Evolutionary conservation across 78 protist genomes (phyloP).

Genomic region (Ministeria vibrans): DNA sequence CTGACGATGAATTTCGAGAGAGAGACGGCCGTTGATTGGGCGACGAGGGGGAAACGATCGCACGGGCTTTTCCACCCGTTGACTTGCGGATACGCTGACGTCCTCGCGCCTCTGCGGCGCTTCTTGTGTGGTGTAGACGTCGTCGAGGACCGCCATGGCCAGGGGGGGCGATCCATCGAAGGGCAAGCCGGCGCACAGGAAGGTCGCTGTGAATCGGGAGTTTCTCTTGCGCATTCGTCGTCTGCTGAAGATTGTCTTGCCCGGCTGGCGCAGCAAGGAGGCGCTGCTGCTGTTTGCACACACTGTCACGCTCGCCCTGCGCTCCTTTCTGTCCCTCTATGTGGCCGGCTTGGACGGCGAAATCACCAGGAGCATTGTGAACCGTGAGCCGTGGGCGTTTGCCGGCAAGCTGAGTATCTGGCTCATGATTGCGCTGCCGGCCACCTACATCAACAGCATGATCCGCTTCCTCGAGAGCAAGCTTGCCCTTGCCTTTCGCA

Average conservation of each 20-base stretch:
- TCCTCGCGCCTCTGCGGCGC: too few species aligned
- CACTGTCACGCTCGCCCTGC: slow-evolving; percentile 3
- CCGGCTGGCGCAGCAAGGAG: slow-evolving; percentile 3
- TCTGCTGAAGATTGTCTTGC: slow-evolving; percentile 8
- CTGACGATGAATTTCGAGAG: too few species aligned
- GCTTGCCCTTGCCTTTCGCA: slow-evolving; percentile 34
- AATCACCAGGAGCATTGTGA: neutral
- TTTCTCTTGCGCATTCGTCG: neutral
- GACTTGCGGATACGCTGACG: too few species aligned
- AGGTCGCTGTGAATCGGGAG: slow-evolving; percentile 8
- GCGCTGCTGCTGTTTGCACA: neutral
- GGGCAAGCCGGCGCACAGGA: too few species aligned
- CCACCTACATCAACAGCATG: slow-evolving; percentile 26
- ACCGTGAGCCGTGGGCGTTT: neutral
- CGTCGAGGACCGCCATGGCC: too few species aligned
- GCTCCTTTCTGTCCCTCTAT: slow-evolving; percentile 21
- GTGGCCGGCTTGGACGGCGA: slow-evolving; percentile 27
- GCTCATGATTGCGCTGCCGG: slow-evolving; percentile 28
- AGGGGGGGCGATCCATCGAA: too few species aligned
- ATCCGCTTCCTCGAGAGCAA: slow-evolving; percentile 24
- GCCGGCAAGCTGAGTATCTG: slow-evolving; percentile 14
- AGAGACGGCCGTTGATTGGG: too few species aligned
- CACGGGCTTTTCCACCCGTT: too few species aligned
- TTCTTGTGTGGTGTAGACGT: too few species aligned
- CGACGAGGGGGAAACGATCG: too few species aligned